A percentile compares a stretch with the other conserved stretches of the same genome.
These are phyloP conservation scores for barley (Hordeum vulgare) DNA, from an alignment of 176 grass and related monocot species.

Conservation along the genomic window DNA sequence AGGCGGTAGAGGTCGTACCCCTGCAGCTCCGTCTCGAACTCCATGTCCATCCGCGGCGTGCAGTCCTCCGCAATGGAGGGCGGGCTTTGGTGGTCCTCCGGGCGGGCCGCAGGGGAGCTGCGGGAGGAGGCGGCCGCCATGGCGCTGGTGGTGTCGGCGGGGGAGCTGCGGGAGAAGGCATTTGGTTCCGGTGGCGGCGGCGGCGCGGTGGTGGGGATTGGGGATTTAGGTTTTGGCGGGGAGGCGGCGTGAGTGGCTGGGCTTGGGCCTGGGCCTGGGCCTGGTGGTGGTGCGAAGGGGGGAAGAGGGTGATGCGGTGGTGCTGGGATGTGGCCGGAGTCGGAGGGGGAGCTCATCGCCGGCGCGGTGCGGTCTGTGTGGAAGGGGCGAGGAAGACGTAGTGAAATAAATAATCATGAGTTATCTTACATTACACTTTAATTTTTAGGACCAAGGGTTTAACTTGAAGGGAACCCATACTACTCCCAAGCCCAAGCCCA, in stretches of 20 bases:
- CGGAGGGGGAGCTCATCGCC: slow-evolving; percentile 29
- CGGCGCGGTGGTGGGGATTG: background rate
- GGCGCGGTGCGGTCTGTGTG: background rate
- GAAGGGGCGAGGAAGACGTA: too few relatives aligned
- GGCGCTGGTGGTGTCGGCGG: background rate
- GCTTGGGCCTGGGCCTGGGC: background rate
- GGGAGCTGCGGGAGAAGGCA: background rate
- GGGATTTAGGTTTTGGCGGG: slow-evolving; percentile 29
- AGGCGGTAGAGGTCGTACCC: slow-evolving; percentile 54
- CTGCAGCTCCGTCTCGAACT: slow-evolving; percentile 51
- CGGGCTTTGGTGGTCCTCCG: too few relatives aligned
- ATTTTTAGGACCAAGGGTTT: too few relatives aligned
- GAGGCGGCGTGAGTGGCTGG: background rate
- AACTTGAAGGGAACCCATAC: too few relatives aligned
- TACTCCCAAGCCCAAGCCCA: too few relatives aligned
- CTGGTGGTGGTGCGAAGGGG: background rate
- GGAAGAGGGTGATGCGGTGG: background rate
- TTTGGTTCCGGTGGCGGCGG: background rate
- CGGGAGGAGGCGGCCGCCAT: background rate
- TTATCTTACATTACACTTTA: too few relatives aligned
- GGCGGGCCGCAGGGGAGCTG: background rate
- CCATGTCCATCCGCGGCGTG: slow-evolving; percentile 38
- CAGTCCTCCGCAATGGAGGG: background rate
- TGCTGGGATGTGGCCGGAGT: slow-evolving; percentile 2
- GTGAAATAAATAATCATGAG: too few relatives aligned